Percentiles rank a stretch among this genome's conserved stretches.
phyloP scores from a whole-genome alignment of 2,329 filamentous ascomycete species.

The Diplodia intermedia region DNA sequence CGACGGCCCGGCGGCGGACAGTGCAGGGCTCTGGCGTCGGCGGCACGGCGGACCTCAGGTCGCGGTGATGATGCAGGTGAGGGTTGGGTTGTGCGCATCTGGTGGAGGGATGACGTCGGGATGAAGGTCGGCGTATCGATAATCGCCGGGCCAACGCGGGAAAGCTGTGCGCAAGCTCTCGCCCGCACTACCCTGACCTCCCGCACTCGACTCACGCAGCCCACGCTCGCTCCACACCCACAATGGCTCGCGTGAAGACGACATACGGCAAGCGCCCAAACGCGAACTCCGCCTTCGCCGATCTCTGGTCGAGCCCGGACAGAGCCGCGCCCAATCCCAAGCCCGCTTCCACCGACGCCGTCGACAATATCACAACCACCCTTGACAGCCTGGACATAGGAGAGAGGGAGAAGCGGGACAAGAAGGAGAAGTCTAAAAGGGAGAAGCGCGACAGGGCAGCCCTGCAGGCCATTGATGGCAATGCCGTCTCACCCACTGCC shows the following conservation, averaged over 20 bases:
- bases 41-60: not conserved
- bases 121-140: constrained; percentile 1
- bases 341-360: not conserved
- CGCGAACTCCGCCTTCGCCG: constrained; percentile 6
- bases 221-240: not conserved
- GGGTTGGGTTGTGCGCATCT: not conserved
- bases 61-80: not conserved
- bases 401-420: not conserved
- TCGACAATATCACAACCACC: not conserved
- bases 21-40: not conserved
- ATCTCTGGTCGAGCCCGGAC: constrained; percentile 26
- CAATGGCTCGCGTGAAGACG: constrained; percentile 21
- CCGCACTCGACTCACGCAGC: not conserved
- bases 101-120: not conserved
- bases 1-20: not conserved
- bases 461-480: constrained; percentile 17
- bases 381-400: not conserved
- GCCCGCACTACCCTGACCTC: not conserved
- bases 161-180: not conserved
- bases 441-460: constrained; percentile 16
- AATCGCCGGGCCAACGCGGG: constrained; percentile 11
- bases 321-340: not conserved
- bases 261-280: constrained; percentile 30
- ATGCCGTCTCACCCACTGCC: not conserved
- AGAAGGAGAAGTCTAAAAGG: not conserved